Evolutionary conservation across 2,329 filamentous ascomycete genomes (phyloP).

Genomic region (Dactylellina sp.): DNA sequence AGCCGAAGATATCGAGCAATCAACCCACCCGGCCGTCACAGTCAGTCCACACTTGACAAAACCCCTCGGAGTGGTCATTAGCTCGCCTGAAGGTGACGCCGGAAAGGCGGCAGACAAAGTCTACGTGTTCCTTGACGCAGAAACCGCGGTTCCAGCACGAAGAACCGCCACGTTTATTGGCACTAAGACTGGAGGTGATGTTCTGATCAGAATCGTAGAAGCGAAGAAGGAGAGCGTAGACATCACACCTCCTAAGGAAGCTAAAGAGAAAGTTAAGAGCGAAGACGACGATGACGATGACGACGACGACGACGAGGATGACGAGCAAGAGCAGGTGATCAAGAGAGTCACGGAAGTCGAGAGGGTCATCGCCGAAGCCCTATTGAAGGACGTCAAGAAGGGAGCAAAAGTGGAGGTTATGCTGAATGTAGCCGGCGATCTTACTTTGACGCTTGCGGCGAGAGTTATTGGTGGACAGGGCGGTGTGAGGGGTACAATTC

Average conservation of each 20-base stretch:
- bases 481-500: slow-evolving; percentile 73
- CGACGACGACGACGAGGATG: slow-evolving; percentile 68
- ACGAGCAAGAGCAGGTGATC: slow-evolving; percentile 89
- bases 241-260: slow-evolving; percentile 78
- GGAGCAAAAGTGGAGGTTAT: slow-evolving; percentile 92
- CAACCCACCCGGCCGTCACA: slow-evolving; percentile 92
- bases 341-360: slow-evolving; percentile 81
- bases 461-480: slow-evolving; percentile 89
- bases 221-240: slow-evolving; percentile 92
- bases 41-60: slow-evolving; percentile 90
- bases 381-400: slow-evolving; percentile 85
- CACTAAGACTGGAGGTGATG: slow-evolving; percentile 84
- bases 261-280: slow-evolving; percentile 71
- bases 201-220: slow-evolving; percentile 88
- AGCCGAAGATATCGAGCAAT: slow-evolving; percentile 91
- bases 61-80: slow-evolving; percentile 85
- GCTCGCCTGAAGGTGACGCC: slow-evolving; percentile 68
- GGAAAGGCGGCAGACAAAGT: slow-evolving; percentile 73
- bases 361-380: slow-evolving; percentile 83
- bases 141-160: slow-evolving; percentile 90
- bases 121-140: slow-evolving; percentile 81
- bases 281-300: slow-evolving; percentile 73
- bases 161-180: slow-evolving; percentile 82
- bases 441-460: slow-evolving; percentile 81
- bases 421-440: slow-evolving; percentile 84